Evolutionary conservation across 1,284 basidiomycete genomes (phyloP).

Genomic region (Mycena sp.): DNA sequence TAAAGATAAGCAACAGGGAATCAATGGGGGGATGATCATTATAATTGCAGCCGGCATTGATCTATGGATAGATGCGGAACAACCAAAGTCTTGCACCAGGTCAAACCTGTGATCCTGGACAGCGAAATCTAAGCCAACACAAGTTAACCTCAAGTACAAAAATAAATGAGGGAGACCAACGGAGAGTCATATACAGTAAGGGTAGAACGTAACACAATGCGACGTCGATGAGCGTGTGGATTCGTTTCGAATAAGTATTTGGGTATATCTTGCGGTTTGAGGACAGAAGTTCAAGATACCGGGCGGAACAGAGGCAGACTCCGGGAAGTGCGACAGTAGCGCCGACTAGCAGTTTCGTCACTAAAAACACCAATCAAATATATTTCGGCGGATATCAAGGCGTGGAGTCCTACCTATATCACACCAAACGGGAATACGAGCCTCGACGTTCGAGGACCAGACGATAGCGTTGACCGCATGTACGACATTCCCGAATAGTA

Average conservation of each 20-base stretch:
- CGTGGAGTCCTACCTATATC: slow-evolving; percentile 55
- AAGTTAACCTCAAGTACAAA: background rate
- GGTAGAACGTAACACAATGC: slow-evolving; percentile 59
- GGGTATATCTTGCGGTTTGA: slow-evolving; percentile 45
- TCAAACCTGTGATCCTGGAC: slow-evolving; percentile 56
- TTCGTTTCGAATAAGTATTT: slow-evolving; percentile 41
- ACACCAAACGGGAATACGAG: slow-evolving; percentile 59
- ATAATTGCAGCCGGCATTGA: slow-evolving; percentile 45
- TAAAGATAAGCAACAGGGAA: slow-evolving; percentile 16
- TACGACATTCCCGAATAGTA: slow-evolving; percentile 56
- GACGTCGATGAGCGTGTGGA: slow-evolving; percentile 49
- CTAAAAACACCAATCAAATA: slow-evolving; percentile 25
- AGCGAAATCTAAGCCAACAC: slow-evolving; percentile 46
- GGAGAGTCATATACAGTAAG: slow-evolving; percentile 56
- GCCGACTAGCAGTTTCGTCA: slow-evolving; percentile 46
- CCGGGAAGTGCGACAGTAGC: slow-evolving; percentile 62
- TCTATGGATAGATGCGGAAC: slow-evolving; percentile 45
- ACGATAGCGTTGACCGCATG: slow-evolving; percentile 59
- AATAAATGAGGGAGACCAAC: slow-evolving; percentile 46
- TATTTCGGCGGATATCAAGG: no score
- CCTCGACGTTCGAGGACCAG: slow-evolving; percentile 56
- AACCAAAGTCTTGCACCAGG: slow-evolving; percentile 49
- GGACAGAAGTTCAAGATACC: slow-evolving; percentile 55
- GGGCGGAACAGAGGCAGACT: slow-evolving; percentile 61
- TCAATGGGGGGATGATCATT: slow-evolving; percentile 42